Percentiles rank a stretch among this genome's conserved stretches.
These are phyloP conservation scores for Eucalyptus urophylla DNA, from an alignment of 345 rosid species.

Conservation along the genomic window DNA sequence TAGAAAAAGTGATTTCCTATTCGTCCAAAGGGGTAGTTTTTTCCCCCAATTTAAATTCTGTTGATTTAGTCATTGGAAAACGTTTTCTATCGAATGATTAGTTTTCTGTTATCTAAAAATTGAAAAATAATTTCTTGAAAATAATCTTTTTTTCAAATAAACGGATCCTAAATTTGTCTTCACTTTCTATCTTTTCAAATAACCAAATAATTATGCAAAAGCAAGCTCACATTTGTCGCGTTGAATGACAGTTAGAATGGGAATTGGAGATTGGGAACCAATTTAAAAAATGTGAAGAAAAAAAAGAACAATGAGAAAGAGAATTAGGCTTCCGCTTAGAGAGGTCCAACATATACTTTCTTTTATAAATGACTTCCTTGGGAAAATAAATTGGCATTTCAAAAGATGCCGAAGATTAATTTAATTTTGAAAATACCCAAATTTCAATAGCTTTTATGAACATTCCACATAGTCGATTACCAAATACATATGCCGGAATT, in stretches of 20 bases:
- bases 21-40: neutral
- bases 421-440: neutral
- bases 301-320: neutral
- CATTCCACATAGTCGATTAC: neutral
- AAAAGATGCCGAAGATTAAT: neutral
- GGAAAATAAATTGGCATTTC: neutral
- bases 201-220: neutral
- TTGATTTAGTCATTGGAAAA: neutral
- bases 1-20: accelerated
- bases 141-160: neutral
- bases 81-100: neutral
- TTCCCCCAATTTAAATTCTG: neutral
- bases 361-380: neutral
- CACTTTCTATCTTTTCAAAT: neutral
- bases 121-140: neutral
- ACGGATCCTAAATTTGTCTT: neutral
- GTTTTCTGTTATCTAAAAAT: neutral
- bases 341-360: neutral
- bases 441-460: neutral
- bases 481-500: neutral
- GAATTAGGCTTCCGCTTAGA: neutral
- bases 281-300: neutral
- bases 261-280: neutral
- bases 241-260: neutral
- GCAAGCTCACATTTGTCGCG: neutral